Percentiles rank a stretch among this genome's conserved stretches.
phyloP scores from a whole-genome alignment of 306 rosid genomes.

The Prunus salicina region DNA sequence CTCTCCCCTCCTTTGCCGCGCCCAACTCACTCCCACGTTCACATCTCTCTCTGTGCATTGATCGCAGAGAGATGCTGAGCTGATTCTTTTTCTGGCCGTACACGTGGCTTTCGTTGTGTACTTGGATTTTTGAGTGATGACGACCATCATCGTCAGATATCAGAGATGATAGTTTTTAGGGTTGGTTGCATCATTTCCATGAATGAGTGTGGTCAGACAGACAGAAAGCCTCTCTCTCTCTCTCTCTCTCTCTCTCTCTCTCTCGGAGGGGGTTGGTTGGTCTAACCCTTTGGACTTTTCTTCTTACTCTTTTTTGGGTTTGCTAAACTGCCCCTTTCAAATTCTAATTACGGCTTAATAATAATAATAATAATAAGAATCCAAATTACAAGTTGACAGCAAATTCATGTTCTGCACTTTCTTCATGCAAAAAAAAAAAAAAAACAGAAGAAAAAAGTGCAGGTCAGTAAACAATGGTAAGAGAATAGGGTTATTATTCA shows the following conservation, averaged over 20 bases:
- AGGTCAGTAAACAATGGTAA: neutral
- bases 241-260: no score
- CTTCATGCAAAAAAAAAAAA: neutral
- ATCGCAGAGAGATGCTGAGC: neutral
- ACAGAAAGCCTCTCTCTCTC: no score
- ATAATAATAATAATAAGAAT: no score
- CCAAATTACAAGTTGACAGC: neutral
- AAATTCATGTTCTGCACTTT: neutral
- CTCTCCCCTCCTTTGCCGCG: neutral
- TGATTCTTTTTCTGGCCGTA: neutral
- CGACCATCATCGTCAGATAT: neutral
- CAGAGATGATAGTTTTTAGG: neutral
- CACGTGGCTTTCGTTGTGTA: constrained; percentile 30
- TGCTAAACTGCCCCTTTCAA: no score
- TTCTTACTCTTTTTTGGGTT: neutral
- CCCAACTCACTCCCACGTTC: neutral
- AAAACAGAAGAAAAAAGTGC: neutral
- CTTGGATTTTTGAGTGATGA: neutral
- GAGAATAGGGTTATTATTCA: neutral
- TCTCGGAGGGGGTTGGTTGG: neutral
- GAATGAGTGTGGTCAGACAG: neutral
- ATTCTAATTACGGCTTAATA: no score
- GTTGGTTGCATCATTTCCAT: neutral
- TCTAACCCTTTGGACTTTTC: neutral
- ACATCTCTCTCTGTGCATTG: neutral